Evolutionary conservation across 192 early-diverging fungal genomes (phyloP), one percentile per base, ranked within the genome.

Genomic region (Oehlia diaphana): DNA sequence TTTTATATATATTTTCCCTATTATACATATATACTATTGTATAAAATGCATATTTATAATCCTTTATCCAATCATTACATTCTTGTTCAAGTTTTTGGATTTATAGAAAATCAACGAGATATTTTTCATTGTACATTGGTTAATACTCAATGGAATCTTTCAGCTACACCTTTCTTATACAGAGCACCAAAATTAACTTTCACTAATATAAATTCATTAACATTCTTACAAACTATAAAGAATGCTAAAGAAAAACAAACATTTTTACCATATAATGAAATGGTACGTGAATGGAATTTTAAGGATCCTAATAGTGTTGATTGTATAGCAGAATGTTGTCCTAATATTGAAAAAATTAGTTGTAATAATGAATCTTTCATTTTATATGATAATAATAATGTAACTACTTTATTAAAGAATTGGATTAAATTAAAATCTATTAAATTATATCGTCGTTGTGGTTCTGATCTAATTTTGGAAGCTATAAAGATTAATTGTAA

Each of bases 311-410:
- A 66, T 23, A 33, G 21, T 7, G 28, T 6, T 35, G 9, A 16
- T 31, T 10, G 14, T 26, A 33, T 66, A 66, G 28, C 65, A 31
- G 28, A 33, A 6, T 66, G 28, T 66, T 66, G 65, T 66, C 65
- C 65, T 13, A 66, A 66, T 66, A 66, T 66, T 66, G 65, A 66
- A 66, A 66, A 66, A 33, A 16, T 66, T 66, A 14, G 28, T 4
- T 66, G 65, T 33, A 33, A 16, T 66, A 33, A 33, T 33, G 65
- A 33, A 66, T 14, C 14, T 16, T 58, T 58, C 19, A 14, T 58
- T 58, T 14, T 58, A 2, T 14, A 14, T 58, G 53, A 58, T 21
- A 33, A 66, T 14, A 63, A 66, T 14, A 28, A 63, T 23, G 23
- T 31, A 31, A 31, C 31, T 31, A 23, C 6, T 66, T 4, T 66